Conservation (phyloP, 2,329 filamentous ascomycete species). For the Shiraia sp. region DNA sequence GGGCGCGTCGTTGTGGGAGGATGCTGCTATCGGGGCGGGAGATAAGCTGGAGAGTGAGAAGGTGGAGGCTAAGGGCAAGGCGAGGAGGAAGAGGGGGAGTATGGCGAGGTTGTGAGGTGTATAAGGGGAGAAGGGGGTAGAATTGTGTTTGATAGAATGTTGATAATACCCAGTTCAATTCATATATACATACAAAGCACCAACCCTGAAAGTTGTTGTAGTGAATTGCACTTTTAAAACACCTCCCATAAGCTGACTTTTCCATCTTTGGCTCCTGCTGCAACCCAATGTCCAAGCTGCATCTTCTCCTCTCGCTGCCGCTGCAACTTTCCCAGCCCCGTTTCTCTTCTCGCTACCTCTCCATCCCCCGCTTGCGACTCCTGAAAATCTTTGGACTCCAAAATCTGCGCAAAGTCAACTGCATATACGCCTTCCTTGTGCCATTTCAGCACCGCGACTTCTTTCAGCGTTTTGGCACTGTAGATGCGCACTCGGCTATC, state of each 20-base stretch:
- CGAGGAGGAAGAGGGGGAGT: slow-evolving; percentile 38
- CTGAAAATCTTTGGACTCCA: slow-evolving; percentile 13
- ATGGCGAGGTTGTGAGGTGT: slow-evolving; percentile 34
- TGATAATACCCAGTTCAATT: too few species aligned
- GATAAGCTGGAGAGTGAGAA: slow-evolving; percentile 12
- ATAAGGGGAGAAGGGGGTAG: too few species aligned
- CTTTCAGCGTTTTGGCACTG: slow-evolving; percentile 75
- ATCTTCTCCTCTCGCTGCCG: slow-evolving; percentile 56
- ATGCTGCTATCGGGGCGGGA: slow-evolving; percentile 17
- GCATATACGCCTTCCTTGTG: slow-evolving; percentile 87
- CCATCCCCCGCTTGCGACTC: neutral
- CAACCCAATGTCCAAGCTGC: slow-evolving; percentile 81
- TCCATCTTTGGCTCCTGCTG: slow-evolving; percentile 89
- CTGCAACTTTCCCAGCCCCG: slow-evolving; percentile 29
- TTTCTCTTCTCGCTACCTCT: slow-evolving; percentile 5
- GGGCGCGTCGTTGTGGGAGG: slow-evolving; percentile 69
- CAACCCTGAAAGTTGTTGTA: too few species aligned
- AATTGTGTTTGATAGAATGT: neutral
- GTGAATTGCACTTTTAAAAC: slow-evolving; percentile 55
- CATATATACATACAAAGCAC: neutral
- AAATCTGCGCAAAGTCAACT: slow-evolving; percentile 67
- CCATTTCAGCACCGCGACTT: slow-evolving; percentile 93
- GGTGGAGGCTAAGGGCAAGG: slow-evolving; percentile 25
- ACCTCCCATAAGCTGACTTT: slow-evolving; percentile 96
- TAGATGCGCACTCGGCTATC: slow-evolving; percentile 83